phyloP scores from a whole-genome alignment of 495 filamentous ascomycete genomes.

The Tuber magnatum region DNA sequence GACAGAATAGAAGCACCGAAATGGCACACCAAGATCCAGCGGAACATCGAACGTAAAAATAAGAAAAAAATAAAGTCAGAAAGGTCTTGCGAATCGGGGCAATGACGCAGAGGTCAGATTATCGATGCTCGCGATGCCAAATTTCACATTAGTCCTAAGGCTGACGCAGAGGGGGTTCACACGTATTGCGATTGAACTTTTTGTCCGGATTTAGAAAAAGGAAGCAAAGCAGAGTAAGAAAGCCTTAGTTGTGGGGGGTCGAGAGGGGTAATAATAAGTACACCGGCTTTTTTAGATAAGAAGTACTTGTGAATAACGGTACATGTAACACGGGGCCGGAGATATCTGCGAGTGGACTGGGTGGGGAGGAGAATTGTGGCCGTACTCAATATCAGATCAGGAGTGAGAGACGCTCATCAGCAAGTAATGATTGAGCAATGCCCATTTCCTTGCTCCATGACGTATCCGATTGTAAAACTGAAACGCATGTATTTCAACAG shows the following conservation, averaged over 20 bases:
- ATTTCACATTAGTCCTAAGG: background rate
- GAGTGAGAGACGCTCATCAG: background rate
- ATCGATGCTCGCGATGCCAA: slow-evolving; percentile 2
- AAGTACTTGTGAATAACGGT: background rate
- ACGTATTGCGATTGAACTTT: background rate
- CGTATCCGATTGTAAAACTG: slow-evolving; percentile 2
- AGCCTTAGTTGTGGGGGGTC: background rate
- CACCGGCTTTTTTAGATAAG: background rate
- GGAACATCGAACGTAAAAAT: background rate
- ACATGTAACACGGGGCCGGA: background rate
- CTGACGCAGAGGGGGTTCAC: background rate
- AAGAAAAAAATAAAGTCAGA: background rate
- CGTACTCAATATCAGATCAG: background rate
- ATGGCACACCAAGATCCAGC: background rate
- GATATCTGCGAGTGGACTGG: background rate
- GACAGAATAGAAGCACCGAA: background rate
- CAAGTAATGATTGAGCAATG: background rate
- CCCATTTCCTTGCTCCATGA: background rate
- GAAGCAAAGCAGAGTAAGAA: background rate
- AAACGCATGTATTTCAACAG: background rate
- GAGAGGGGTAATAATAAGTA: background rate
- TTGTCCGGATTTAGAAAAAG: background rate
- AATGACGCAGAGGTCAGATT: slow-evolving; percentile 3
- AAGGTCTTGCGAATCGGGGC: background rate
- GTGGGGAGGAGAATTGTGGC: background rate